Evolutionary conservation across 768 basidiomycete genomes (phyloP).

Genomic region (Candolleomyces efflorescens): DNA sequence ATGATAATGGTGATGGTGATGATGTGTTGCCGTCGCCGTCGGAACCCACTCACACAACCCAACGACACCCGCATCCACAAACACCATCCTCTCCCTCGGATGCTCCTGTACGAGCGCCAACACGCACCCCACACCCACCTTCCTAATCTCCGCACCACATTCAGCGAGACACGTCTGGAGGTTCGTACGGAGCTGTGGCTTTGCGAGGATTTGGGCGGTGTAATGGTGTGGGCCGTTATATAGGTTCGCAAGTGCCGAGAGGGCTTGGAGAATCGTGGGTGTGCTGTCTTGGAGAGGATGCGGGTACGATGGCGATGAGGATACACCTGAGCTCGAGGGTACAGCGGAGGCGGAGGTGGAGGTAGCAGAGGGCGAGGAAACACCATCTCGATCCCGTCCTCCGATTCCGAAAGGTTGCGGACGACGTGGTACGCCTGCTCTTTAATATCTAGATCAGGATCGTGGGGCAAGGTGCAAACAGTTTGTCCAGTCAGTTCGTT

Average conservation of each 20-base stretch:
- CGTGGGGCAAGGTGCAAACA: constrained; percentile 47
- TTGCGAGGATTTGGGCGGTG: constrained; percentile 48
- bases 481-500: no score
- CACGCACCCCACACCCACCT: constrained; percentile 59
- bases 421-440: constrained; percentile 71
- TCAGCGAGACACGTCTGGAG: constrained; percentile 60
- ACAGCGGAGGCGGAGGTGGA: no score
- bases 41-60: constrained; percentile 37
- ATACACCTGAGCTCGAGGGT: no score
- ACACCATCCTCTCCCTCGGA: constrained; percentile 27
- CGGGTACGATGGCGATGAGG: not conserved
- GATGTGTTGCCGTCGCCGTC: constrained; percentile 14
- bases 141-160: constrained; percentile 50
- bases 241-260: constrained; percentile 63
- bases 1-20: no score
- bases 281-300: not conserved
- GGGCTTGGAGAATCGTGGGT: constrained; percentile 34
- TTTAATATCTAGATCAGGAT: constrained; percentile 50
- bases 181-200: constrained; percentile 46
- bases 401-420: constrained; percentile 63
- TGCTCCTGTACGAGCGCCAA: constrained; percentile 47
- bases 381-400: constrained; percentile 59
- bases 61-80: constrained; percentile 37
- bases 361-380: constrained; percentile 48
- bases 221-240: constrained; percentile 52